Conservation (phyloP, 441 rosid species). For the Arabidopsis lyrata region DNA sequence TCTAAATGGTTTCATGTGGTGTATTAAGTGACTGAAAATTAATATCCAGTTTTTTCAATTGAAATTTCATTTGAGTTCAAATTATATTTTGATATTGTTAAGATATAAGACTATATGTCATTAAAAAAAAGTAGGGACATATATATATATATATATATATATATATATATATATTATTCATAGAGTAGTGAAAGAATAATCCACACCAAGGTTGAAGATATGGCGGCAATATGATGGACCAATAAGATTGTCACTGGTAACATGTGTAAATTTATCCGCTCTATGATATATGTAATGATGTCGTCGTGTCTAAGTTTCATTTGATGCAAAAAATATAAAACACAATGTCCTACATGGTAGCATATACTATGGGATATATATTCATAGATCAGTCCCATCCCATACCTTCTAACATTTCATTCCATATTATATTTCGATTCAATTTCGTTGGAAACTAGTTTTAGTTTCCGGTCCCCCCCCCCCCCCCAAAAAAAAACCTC, state of each 20-base stretch:
- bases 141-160: too few relatives aligned
- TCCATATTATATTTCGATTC: slow-evolving; percentile 12
- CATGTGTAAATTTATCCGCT: background rate
- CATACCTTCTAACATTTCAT: slow-evolving; percentile 11
- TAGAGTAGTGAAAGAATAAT: background rate
- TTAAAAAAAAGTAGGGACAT: background rate
- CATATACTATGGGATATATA: slow-evolving; percentile 24
- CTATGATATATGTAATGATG: background rate
- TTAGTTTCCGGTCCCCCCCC: slow-evolving; percentile 4
- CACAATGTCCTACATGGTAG: slow-evolving; percentile 34
- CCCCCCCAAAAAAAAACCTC: background rate
- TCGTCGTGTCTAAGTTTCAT: slow-evolving; percentile 24
- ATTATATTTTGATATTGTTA: slow-evolving; percentile 1
- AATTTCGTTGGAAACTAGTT: background rate
- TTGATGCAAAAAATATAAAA: slow-evolving; percentile 9
- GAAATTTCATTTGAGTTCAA: background rate
- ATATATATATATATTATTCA: too few relatives aligned
- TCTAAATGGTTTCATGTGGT: slow-evolving; percentile 11
- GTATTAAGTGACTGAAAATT: slow-evolving; percentile 7
- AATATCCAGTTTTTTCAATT: background rate
- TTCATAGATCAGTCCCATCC: slow-evolving; percentile 20
- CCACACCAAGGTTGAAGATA: slow-evolving; percentile 25
- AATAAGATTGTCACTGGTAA: slow-evolving; percentile 6
- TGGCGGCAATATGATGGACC: slow-evolving; percentile 29
- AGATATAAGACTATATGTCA: background rate